These are phyloP conservation scores for Aspergillus transmontanensis DNA, from an alignment of 2,329 filamentous ascomycete genomes.

Conservation along the genomic window DNA sequence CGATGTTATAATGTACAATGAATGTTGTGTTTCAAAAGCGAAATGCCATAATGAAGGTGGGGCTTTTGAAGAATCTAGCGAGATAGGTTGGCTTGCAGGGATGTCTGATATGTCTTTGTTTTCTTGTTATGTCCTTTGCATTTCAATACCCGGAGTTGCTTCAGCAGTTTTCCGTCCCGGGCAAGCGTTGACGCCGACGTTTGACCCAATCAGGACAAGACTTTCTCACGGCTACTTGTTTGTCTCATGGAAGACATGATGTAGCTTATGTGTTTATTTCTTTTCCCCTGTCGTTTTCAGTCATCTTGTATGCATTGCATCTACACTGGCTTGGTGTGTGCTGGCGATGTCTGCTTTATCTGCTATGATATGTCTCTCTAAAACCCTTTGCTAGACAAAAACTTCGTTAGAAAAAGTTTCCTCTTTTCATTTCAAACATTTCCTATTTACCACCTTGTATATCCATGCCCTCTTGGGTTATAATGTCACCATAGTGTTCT, in stretches of 20 bases:
- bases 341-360: slow-evolving; percentile 17
- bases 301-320: slow-evolving; percentile 21
- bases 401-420: slow-evolving; percentile 29
- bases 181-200: not conserved
- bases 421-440: slow-evolving; percentile 11
- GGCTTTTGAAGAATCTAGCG: slow-evolving; percentile 18
- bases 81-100: slow-evolving; percentile 20
- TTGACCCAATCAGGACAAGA: slow-evolving; percentile 4
- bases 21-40: slow-evolving; percentile 12
- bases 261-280: slow-evolving; percentile 14
- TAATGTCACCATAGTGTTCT: not conserved
- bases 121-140: slow-evolving; percentile 16
- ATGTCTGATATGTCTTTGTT: slow-evolving; percentile 12
- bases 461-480: not conserved
- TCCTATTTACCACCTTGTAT: slow-evolving; percentile 5
- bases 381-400: slow-evolving; percentile 27
- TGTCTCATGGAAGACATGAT: slow-evolving; percentile 17
- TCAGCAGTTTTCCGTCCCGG: slow-evolving; percentile 14
- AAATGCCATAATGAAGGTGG: slow-evolving; percentile 13
- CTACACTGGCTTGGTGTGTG: slow-evolving; percentile 33
- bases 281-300: slow-evolving; percentile 16
- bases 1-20: slow-evolving; percentile 27
- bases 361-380: slow-evolving; percentile 8
- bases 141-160: slow-evolving; percentile 32
- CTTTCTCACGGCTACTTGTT: slow-evolving; percentile 10